Evolutionary conservation across 2,329 filamentous ascomycete genomes (phyloP).

Genomic region (Cylindrodendrum hubeiense): DNA sequence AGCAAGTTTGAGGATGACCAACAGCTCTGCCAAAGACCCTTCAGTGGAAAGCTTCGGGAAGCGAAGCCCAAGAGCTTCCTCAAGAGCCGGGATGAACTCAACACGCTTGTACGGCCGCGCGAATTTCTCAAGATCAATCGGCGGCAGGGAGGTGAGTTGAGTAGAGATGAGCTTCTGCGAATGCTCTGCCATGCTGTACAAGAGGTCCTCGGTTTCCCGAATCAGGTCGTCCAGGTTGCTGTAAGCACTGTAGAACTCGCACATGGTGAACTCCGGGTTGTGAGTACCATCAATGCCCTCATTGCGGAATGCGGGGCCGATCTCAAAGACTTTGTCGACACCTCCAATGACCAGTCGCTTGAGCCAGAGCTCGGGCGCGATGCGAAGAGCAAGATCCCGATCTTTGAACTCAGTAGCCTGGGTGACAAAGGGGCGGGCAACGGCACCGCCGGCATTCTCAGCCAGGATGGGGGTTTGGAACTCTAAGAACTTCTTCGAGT

Average conservation of each 20-base stretch:
- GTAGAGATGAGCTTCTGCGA: constrained; percentile 60
- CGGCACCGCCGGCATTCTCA: constrained; percentile 85
- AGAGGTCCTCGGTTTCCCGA: constrained; percentile 77
- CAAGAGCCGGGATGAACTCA: constrained; percentile 85
- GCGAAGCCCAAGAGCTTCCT: constrained; percentile 72
- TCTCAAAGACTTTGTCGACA: constrained; percentile 90
- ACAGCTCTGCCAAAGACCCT: constrained; percentile 70
- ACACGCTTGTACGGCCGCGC: constrained; percentile 73
- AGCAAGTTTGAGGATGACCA: constrained; percentile 66
- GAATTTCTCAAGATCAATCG: constrained; percentile 62
- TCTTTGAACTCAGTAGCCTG: constrained; percentile 80
- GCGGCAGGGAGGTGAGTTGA: constrained; percentile 59
- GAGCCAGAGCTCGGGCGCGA: constrained; percentile 95
- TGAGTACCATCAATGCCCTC: constrained; percentile 92
- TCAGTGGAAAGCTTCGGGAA: constrained; percentile 73
- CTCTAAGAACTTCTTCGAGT: constrained; percentile 81
- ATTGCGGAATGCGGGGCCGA: constrained; percentile 92
- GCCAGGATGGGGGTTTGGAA: constrained; percentile 92
- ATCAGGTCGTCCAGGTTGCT: constrained; percentile 82
- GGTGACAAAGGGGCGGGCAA: constrained; percentile 88
- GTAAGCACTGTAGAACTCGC: constrained; percentile 95
- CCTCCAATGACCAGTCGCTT: constrained; percentile 93
- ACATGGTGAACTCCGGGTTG: constrained; percentile 97
- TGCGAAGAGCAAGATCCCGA: constrained; percentile 80
- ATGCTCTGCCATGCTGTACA: constrained; percentile 69